phyloP scores from a whole-genome alignment of 176 grass and related monocot species.

The Aegilops tauschii region DNA sequence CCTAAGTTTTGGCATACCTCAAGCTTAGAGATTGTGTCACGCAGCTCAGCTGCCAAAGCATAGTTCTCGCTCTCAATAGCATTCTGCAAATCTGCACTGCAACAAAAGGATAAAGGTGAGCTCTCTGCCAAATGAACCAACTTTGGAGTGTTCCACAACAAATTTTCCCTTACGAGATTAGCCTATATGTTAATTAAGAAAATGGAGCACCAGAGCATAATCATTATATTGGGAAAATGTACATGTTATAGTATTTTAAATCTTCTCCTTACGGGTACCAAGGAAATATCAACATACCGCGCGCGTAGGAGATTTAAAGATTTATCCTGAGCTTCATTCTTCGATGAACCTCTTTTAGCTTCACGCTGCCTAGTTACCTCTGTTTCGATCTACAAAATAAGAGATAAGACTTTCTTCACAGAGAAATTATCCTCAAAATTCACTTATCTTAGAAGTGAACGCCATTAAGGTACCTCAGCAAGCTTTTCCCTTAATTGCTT shows the following conservation, averaged over 20 bases:
- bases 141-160: neutral
- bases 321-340: constrained; percentile 94
- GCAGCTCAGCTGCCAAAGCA: constrained; percentile 73
- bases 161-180: constrained; percentile 4
- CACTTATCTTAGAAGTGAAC: constrained; percentile 17
- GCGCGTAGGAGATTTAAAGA: constrained; percentile 72
- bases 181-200: constrained; percentile 20
- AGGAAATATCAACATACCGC: constrained; percentile 56
- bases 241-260: neutral
- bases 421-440: neutral
- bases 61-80: constrained; percentile 92
- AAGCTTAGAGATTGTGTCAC: constrained; percentile 77
- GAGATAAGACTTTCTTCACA: constrained; percentile 18
- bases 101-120: constrained; percentile 39
- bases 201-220: constrained; percentile 16
- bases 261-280: constrained; percentile 8
- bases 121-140: constrained; percentile 12
- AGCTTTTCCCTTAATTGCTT: constrained; percentile 87
- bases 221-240: constrained; percentile 8
- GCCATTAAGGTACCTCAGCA: constrained; percentile 53
- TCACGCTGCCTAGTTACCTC: constrained; percentile 77
- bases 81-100: constrained; percentile 94
- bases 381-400: constrained; percentile 63
- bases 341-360: constrained; percentile 93
- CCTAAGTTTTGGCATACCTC: constrained; percentile 58